Evolutionary conservation across 306 rosid species (phyloP).

Genomic region (Vachellia collinsii): DNA sequence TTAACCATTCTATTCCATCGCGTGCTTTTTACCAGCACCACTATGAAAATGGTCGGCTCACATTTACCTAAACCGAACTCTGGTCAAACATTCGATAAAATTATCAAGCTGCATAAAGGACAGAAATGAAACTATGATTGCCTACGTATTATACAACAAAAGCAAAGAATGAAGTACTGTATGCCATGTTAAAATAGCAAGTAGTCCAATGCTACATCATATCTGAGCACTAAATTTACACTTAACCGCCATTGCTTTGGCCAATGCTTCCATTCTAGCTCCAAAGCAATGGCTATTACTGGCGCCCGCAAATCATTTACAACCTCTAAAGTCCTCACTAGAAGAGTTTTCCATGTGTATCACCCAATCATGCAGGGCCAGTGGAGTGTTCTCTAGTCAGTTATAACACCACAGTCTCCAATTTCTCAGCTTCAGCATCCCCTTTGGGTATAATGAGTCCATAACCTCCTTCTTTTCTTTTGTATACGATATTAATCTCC

Average conservation of each 20-base stretch:
- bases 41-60: conserved; percentile 11
- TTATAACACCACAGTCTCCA: conserved; percentile 51
- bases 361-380: conserved; percentile 33
- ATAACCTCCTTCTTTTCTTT: conserved; percentile 84
- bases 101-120: conserved; percentile 10
- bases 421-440: conserved; percentile 49
- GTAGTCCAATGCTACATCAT: conserved; percentile 34
- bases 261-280: conserved; percentile 34
- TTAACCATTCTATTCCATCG: background rate
- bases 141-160: background rate
- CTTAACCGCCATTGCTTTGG: conserved; percentile 15
- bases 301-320: conserved; percentile 29
- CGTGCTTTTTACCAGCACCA: background rate
- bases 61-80: conserved; percentile 14
- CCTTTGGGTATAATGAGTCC: conserved; percentile 88
- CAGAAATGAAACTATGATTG: conserved; percentile 16
- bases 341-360: conserved; percentile 19
- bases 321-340: conserved; percentile 37
- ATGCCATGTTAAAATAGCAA: conserved; percentile 27
- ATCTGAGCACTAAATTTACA: conserved; percentile 31
- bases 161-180: conserved; percentile 13
- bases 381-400: conserved; percentile 48
- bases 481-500: conserved; percentile 81
- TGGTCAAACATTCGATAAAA: background rate
- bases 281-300: conserved; percentile 24